These are phyloP conservation scores for Cyberlindnera xishuangbannaensis DNA, from an alignment of 805 yeast species.

Conservation along the genomic window DNA sequence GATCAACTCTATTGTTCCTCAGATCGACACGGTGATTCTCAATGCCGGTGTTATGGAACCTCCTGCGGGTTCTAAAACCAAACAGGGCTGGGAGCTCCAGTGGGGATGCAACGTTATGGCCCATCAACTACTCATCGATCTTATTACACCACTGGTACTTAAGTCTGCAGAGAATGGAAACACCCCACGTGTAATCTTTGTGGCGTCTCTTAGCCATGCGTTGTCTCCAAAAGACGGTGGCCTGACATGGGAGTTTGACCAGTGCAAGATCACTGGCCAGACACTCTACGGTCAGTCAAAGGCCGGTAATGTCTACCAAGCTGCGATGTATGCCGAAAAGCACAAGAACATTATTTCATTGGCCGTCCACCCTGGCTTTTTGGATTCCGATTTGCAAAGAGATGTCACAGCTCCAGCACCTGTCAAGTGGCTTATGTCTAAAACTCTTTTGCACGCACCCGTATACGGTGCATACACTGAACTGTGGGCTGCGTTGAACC, in stretches of 20 bases:
- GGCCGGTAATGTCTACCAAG: constrained; percentile 33
- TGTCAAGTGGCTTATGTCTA: constrained; percentile 12
- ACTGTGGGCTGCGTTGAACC: constrained; percentile 36
- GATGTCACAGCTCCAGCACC: constrained; percentile 14
- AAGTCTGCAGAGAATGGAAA: constrained; percentile 22
- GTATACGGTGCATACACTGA: constrained; percentile 39
- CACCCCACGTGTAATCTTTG: constrained; percentile 39
- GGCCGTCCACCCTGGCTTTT: constrained; percentile 36
- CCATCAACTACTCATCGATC: constrained; percentile 37
- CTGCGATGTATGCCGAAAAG: constrained; percentile 29
- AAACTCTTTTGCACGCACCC: constrained; percentile 1
- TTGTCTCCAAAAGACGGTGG: constrained; percentile 30
- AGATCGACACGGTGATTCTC: constrained; percentile 33
- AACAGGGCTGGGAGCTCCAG: constrained; percentile 41
- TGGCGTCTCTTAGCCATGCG: constrained; percentile 35
- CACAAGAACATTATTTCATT: constrained; percentile 29
- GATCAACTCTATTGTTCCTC: constrained; percentile 21
- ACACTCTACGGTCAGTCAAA: constrained; percentile 36
- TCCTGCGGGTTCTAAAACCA: constrained; percentile 31
- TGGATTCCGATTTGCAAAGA: constrained; percentile 32
- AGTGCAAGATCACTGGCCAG: constrained; percentile 1
- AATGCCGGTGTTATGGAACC: constrained; percentile 43
- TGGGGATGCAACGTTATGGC: constrained; percentile 44
- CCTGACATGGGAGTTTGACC: constrained; percentile 28
- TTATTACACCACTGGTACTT: constrained; percentile 32